These are phyloP conservation scores for Pseudocercospora eumusae DNA, from an alignment of 2,329 filamentous ascomycete genomes.

Conservation along the genomic window DNA sequence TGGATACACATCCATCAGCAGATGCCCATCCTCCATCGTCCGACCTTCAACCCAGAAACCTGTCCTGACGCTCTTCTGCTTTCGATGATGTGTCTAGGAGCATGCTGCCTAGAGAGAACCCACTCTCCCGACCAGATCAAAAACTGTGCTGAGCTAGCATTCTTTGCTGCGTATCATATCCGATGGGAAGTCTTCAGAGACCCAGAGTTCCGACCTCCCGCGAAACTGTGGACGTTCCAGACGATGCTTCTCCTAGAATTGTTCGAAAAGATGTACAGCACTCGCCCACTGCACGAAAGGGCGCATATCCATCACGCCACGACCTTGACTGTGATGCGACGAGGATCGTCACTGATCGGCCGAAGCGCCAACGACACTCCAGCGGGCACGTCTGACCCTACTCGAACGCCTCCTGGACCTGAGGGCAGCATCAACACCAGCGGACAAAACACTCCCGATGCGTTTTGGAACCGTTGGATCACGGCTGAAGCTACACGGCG, in stretches of 20 bases:
- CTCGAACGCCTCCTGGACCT: conserved; percentile 49
- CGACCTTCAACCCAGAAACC: conserved; percentile 85
- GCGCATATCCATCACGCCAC: conserved; percentile 97
- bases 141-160: conserved; percentile 78
- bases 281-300: conserved; percentile 84
- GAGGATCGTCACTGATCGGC: conserved; percentile 87
- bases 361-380: conserved; percentile 82
- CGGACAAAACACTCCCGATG: conserved; percentile 68
- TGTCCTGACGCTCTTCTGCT: conserved; percentile 83
- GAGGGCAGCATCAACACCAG: conserved; percentile 49
- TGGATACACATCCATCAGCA: conserved; percentile 96
- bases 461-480: conserved; percentile 97
- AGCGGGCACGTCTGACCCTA: conserved; percentile 65
- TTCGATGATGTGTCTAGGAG: conserved; percentile 89
- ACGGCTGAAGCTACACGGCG: conserved; percentile 87
- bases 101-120: conserved; percentile 81
- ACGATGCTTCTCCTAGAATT: conserved; percentile 83
- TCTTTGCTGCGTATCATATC: conserved; percentile 90
- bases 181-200: conserved; percentile 96
- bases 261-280: conserved; percentile 98
- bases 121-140: conserved; percentile 73
- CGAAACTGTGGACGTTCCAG: conserved; percentile 95
- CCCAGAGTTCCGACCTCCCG: conserved; percentile 82
- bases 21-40: conserved; percentile 89
- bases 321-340: conserved; percentile 90